Percentiles rank a stretch among this genome's conserved stretches.
Conservation (phyloP, 495 filamentous ascomycete species). For the Tuber microsphaerosporum region DNA sequence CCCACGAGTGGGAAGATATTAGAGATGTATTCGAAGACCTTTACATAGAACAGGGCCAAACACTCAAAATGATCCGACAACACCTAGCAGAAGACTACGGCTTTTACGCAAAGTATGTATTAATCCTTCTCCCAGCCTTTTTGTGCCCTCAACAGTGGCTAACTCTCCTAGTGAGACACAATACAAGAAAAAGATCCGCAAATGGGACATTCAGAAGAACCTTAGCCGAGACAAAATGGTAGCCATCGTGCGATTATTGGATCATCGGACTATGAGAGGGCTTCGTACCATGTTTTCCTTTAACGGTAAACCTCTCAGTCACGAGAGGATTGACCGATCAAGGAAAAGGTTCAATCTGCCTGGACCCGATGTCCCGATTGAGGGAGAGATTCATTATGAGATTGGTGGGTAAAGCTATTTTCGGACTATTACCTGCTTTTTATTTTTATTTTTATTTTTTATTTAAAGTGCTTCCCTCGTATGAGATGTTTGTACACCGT, state of each 20-base stretch:
- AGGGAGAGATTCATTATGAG: not conserved
- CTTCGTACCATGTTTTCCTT: slow-evolving; percentile 8
- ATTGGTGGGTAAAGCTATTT: not conserved
- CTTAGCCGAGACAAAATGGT: slow-evolving; percentile 9
- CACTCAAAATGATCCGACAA: slow-evolving; percentile 7
- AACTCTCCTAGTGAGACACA: slow-evolving; percentile 7
- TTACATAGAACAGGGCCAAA: not conserved
- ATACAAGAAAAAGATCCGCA: slow-evolving; percentile 12
- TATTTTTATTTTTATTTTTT: not conserved
- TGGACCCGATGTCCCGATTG: not conserved
- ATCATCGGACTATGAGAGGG: not conserved
- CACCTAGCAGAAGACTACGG: slow-evolving; percentile 6
- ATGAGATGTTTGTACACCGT: not conserved
- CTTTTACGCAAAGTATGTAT: slow-evolving; percentile 15
- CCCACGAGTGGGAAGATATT: slow-evolving; percentile 13
- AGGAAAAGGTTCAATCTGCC: slow-evolving; percentile 6
- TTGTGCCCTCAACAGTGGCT: not conserved
- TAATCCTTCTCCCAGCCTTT: not conserved
- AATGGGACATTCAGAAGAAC: slow-evolving; percentile 13
- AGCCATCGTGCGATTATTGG: slow-evolving; percentile 7
- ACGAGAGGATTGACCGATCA: slow-evolving; percentile 8
- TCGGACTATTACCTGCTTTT: not conserved
- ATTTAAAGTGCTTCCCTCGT: not conserved
- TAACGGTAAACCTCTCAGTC: slow-evolving; percentile 4
- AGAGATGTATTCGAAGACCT: slow-evolving; percentile 8